Evolutionary conservation across 306 rosid species (phyloP).

Genomic region (Prunus salicina): DNA sequence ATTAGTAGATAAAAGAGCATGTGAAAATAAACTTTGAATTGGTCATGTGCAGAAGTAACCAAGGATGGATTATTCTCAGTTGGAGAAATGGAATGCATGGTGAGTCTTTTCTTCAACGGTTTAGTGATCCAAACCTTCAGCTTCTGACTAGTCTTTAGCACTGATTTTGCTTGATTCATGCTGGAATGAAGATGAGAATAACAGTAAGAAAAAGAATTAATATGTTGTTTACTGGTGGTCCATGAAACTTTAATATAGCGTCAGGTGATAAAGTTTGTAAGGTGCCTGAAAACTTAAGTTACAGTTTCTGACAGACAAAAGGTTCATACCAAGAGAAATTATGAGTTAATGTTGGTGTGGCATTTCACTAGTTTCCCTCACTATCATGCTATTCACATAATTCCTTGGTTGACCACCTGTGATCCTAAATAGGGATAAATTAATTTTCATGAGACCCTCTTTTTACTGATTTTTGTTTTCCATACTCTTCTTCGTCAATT

Average conservation of each 20-base stretch:
- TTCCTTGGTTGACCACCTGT: not conserved
- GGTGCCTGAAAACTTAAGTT: not conserved
- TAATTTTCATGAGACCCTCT: not conserved
- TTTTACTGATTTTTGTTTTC: not conserved
- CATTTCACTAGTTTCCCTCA: not conserved
- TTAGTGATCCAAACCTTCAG: constrained; percentile 7
- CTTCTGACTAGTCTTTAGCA: constrained; percentile 9
- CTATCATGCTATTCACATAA: not conserved
- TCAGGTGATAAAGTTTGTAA: not conserved
- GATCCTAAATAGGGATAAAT: not conserved
- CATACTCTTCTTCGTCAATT: not conserved
- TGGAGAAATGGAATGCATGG: constrained; percentile 99
- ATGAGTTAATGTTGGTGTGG: not conserved
- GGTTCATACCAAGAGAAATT: not conserved
- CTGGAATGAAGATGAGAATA: not conserved
- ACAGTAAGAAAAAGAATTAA: not conserved
- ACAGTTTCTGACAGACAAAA: not conserved
- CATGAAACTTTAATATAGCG: not conserved
- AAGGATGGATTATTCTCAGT: constrained; percentile 96
- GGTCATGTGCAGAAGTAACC: constrained; percentile 79
- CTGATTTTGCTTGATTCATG: constrained; percentile 17
- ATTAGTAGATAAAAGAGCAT: not conserved
- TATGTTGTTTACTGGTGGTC: not conserved
- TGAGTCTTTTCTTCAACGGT: constrained; percentile 39
- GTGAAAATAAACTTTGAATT: constrained; percentile 22